These are phyloP conservation scores for Zygosaccharomyces sapae DNA, from an alignment of 1,139 yeast genomes.

Conservation along the genomic window DNA sequence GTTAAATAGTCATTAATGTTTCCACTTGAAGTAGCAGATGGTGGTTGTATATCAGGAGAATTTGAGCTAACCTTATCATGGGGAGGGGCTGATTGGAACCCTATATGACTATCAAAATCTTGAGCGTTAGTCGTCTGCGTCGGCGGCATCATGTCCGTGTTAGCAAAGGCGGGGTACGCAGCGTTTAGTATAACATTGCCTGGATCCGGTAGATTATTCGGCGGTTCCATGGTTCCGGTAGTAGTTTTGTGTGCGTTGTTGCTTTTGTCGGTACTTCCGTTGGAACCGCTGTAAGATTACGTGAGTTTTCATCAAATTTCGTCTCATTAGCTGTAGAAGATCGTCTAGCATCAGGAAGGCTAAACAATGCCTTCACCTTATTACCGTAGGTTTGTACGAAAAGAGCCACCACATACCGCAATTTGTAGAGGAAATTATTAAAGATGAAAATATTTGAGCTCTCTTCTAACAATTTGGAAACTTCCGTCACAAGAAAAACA, in stretches of 20 bases:
- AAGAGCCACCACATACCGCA: conserved; percentile 51
- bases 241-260: neutral
- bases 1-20: conserved; percentile 28
- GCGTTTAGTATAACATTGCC: neutral
- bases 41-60: conserved; percentile 11
- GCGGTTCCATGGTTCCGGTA: no score
- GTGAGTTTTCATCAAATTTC: neutral
- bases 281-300: neutral
- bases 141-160: neutral
- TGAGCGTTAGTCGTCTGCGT: neutral
- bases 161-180: neutral
- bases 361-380: conserved; percentile 39
- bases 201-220: neutral
- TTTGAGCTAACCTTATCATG: conserved; percentile 3
- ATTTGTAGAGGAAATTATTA: conserved; percentile 50
- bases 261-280: neutral
- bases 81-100: conserved; percentile 1
- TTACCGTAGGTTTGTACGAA: conserved; percentile 58
- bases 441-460: conserved; percentile 39
- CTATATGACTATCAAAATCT: neutral
- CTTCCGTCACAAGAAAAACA: conserved; percentile 43
- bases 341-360: neutral
- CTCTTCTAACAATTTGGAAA: conserved; percentile 38
- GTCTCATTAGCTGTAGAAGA: neutral
- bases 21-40: conserved; percentile 24